Base-by-base conservation (phyloP, 2,329 filamentous ascomycete genomes). In the Aureobasidium sp. region DNA sequence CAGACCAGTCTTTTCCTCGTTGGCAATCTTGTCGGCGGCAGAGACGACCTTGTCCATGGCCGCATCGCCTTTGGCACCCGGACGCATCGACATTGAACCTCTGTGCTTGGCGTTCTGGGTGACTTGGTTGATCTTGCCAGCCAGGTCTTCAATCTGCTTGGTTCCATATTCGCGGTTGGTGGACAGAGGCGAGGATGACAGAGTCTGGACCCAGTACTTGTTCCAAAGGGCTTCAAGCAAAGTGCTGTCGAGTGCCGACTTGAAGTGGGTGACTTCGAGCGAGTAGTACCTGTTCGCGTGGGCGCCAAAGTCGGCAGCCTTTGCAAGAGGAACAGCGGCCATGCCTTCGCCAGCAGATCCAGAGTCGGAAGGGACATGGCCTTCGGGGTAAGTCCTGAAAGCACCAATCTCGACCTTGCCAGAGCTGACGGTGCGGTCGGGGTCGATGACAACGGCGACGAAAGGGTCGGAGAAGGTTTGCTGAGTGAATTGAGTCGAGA, bases 121-220 rank as follows among this genome's bases (percentile, higher is more conserved):
- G n/a, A 70, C 70, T 44, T 69, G 73, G 9, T 79, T 84, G 2
- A 95, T 87, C 77, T 96, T 97, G 66, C 85, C 84, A 44, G 88
- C 88, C 47, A 97, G 80, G 73, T 99, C 94, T 53, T 87, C 79
- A 76, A 99, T 94, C 75, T 97, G 92, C 74, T 92, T 94, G 69
- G 88, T 96, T 58, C 87, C 88, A 72, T 92, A 99, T 68, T 97
- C 93, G 65, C 92, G 89, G 71, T 96, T 97, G 61, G 90, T 91
- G 69, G 96, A 87, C 5, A 97, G 82, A 24, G 93, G 92, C 68
- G 86, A 94, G 69, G 96, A 90, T 35, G 91, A 95, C 22, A 99
- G 83, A 6, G 94, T 99, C 71, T 95, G 90, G 37, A 97, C 92
- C 94, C 91, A 96, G 80, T 99, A 99, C 76, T 97, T 97, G 79